Evolutionary conservation across 805 yeast genomes (phyloP).

Genomic region (Yarrowia porcina): DNA sequence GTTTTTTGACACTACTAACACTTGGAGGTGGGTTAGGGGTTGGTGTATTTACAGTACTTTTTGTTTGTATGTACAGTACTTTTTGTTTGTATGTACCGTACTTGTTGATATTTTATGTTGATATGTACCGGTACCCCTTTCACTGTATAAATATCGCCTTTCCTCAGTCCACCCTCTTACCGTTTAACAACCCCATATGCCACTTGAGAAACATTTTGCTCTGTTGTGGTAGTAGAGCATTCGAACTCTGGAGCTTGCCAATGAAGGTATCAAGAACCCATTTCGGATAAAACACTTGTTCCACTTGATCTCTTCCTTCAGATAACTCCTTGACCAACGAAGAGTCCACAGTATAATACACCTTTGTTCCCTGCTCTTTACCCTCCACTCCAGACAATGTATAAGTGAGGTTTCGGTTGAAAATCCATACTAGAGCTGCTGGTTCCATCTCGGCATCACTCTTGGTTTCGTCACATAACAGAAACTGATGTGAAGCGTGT

Average conservation of each 20-base stretch:
- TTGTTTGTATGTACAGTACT: too few species aligned
- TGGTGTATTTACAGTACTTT: too few species aligned
- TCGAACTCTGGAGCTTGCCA: constrained; percentile 35
- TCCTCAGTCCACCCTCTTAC: neutral
- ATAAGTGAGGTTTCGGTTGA: constrained; percentile 14
- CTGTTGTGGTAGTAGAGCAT: constrained; percentile 40
- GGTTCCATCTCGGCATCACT: neutral
- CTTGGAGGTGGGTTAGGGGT: too few species aligned
- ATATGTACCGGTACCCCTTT: too few species aligned
- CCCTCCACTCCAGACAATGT: constrained; percentile 44
- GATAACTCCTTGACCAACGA: constrained; percentile 36
- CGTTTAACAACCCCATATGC: constrained; percentile 36
- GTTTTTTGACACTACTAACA: too few species aligned
- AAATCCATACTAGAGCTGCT: neutral
- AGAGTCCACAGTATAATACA: constrained; percentile 44
- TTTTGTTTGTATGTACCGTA: too few species aligned
- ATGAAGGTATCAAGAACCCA: constrained; percentile 39
- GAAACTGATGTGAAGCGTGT: constrained; percentile 21
- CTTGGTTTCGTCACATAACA: constrained; percentile 8
- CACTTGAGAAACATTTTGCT: constrained; percentile 34
- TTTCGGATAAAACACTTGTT: constrained; percentile 40
- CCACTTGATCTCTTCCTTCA: constrained; percentile 43
- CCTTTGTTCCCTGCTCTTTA: constrained; percentile 48
- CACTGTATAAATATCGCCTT: constrained; percentile 3
- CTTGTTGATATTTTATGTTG: too few species aligned